A percentile compares a stretch with the other conserved stretches of the same genome.
Conservation (phyloP, 371 early-diverging fungal species). For the Cokeromyces recurvatus region DNA sequence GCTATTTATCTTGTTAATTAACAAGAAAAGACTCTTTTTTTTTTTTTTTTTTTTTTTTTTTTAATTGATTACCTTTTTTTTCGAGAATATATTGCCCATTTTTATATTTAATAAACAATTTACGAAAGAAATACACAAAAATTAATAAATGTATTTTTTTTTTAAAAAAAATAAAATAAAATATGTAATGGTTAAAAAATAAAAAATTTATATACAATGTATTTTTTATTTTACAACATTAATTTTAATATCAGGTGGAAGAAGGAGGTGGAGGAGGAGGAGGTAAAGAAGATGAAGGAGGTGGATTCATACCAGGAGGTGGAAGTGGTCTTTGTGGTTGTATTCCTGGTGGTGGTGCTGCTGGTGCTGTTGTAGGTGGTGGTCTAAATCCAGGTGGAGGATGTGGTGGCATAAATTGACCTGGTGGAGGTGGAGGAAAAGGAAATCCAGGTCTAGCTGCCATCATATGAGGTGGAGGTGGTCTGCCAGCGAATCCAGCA, state of each 20-base stretch:
- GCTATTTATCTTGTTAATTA: too few relatives aligned
- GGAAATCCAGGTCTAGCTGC: conserved; percentile 49
- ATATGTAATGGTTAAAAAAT: background rate
- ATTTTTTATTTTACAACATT: too few relatives aligned
- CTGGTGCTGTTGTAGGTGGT: too few relatives aligned
- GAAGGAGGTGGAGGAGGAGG: conserved; percentile 16
- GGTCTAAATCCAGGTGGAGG: conserved; percentile 18
- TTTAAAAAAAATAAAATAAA: conserved; percentile 9
- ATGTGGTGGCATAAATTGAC: conserved; percentile 38
- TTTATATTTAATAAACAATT: background rate
- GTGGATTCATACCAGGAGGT: conserved; percentile 7
- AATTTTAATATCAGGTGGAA: background rate
- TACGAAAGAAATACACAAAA: background rate
- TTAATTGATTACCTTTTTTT: conserved; percentile 12
- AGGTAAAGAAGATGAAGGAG: conserved; percentile 17
- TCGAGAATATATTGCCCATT: conserved; percentile 15
- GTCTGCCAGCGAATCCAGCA: conserved; percentile 17
- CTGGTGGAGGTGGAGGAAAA: conserved; percentile 46
- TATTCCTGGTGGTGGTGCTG: too few relatives aligned
- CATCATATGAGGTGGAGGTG: conserved; percentile 45
- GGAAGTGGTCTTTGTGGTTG: too few relatives aligned
- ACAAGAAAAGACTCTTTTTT: conserved; percentile 15
- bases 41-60: background rate
- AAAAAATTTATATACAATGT: too few relatives aligned
- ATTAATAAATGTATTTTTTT: too few relatives aligned